phyloP scores from a whole-genome alignment of 345 rosid genomes.

The Excoecaria cochinchinensis region DNA sequence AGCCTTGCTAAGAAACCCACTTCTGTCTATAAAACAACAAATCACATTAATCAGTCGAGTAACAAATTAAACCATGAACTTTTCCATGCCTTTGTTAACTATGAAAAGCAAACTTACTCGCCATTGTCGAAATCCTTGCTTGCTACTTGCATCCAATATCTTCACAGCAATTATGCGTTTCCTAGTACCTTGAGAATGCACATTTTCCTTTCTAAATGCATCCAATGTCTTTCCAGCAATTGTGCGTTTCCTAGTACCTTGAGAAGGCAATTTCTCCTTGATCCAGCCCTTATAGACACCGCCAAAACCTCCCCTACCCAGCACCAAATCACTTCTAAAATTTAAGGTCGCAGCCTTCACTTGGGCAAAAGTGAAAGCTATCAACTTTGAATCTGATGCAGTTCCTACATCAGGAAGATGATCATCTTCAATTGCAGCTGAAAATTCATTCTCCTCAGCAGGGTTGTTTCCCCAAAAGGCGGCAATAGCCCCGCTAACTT shows the following conservation, averaged over 20 bases:
- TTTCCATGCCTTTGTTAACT: no score
- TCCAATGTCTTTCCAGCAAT: conserved; percentile 21
- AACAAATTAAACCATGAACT: no score
- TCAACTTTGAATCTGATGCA: conserved; percentile 3
- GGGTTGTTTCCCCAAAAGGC: conserved; percentile 8
- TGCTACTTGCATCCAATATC: conserved; percentile 13
- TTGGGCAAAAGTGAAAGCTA: conserved; percentile 19
- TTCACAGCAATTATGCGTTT: conserved; percentile 15
- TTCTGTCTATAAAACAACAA: not conserved
- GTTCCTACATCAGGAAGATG: conserved; percentile 4
- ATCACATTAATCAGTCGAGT: not conserved
- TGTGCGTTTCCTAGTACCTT: not conserved
- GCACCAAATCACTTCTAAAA: conserved; percentile 9
- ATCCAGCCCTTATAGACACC: conserved; percentile 23
- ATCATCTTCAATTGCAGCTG: conserved; percentile 3
- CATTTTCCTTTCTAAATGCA: conserved; percentile 6
- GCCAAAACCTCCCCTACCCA: conserved; percentile 29
- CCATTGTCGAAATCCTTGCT: conserved; percentile 21
- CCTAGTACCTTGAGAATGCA: not conserved
- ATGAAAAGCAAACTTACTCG: conserved; percentile 11
- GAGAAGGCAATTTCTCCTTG: conserved; percentile 13
- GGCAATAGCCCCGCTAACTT: conserved; percentile 13
- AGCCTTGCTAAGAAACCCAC: conserved; percentile 11
- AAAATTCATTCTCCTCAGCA: conserved; percentile 8
- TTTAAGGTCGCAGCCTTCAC: conserved; percentile 18